A percentile compares a stretch with the other conserved stretches of the same genome.
Conservation (phyloP, 2,329 filamentous ascomycete species). For the Aschersonia sp. region DNA sequence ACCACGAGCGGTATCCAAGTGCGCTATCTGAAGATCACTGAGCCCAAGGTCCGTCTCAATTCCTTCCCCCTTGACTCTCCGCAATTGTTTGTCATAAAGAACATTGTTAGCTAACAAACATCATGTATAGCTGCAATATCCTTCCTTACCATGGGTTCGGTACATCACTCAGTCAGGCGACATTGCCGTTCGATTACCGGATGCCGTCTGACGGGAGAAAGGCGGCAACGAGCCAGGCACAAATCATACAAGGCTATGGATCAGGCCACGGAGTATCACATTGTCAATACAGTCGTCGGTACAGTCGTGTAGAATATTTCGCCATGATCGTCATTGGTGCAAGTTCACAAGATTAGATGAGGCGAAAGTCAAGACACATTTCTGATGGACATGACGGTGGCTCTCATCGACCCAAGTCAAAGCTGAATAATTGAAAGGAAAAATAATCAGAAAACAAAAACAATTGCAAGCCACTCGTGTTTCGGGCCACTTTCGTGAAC, state of each 20-base stretch:
- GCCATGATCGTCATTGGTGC: too few relatives aligned
- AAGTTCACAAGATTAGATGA: too few relatives aligned
- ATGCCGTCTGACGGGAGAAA: slow-evolving; percentile 49
- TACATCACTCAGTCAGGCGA: slow-evolving; percentile 98
- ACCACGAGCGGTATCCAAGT: slow-evolving; percentile 99
- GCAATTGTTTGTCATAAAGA: background rate
- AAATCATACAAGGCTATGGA: background rate
- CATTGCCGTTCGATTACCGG: slow-evolving; percentile 88
- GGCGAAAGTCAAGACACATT: too few relatives aligned
- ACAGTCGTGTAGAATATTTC: too few relatives aligned
- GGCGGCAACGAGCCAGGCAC: background rate
- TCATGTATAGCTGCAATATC: slow-evolving; percentile 75
- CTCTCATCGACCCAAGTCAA: too few relatives aligned
- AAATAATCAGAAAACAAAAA: too few relatives aligned
- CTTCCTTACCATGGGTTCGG: slow-evolving; percentile 90
- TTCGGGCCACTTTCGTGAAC: too few relatives aligned
- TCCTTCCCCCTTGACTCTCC: slow-evolving; percentile 3
- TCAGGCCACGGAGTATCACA: background rate
- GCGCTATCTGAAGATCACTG: slow-evolving; percentile 96
- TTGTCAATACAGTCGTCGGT: too few relatives aligned
- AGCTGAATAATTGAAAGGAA: too few relatives aligned
- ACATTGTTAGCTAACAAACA: background rate
- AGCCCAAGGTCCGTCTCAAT: slow-evolving; percentile 68
- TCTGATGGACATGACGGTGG: too few relatives aligned
- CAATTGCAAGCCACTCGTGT: too few relatives aligned